These are phyloP conservation scores for Phaffomyces thermotolerans DNA, from an alignment of 805 yeast species.

Conservation along the genomic window DNA sequence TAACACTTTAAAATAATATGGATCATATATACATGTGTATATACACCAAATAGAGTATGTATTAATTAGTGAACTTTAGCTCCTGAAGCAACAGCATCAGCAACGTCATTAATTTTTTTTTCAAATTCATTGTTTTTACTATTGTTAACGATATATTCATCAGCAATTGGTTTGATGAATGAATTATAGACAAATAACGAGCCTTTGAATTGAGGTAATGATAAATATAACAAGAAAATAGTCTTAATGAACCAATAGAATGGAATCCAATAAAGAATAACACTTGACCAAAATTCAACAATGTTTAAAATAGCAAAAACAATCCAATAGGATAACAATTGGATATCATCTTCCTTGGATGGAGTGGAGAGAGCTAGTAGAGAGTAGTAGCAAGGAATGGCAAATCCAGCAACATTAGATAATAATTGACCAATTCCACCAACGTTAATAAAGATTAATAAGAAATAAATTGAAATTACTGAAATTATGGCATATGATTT, in stretches of 20 bases:
- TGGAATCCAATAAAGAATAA: conserved; percentile 92
- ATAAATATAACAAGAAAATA: conserved; percentile 75
- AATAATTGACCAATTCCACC: conserved; percentile 95
- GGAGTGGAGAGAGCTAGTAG: conserved; percentile 74
- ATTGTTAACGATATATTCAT: conserved; percentile 25
- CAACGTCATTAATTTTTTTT: conserved; percentile 27
- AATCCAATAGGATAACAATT: conserved; percentile 93
- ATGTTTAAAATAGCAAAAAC: conserved; percentile 91
- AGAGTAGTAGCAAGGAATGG: conserved; percentile 84
- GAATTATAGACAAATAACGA: conserved; percentile 63
- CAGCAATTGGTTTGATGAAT: conserved; percentile 60
- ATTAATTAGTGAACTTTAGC: conserved; percentile 1
- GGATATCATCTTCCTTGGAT: conserved; percentile 69
- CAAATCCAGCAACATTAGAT: conserved; percentile 88
- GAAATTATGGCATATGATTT: conserved; percentile 80
- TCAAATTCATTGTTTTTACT: conserved; percentile 23
- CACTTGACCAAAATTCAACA: conserved; percentile 91
- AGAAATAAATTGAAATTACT: conserved; percentile 55
- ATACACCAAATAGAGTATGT: too few relatives aligned
- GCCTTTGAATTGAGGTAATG: conserved; percentile 84
- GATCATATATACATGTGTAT: too few relatives aligned
- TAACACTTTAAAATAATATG: too few relatives aligned
- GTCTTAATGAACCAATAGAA: conserved; percentile 95
- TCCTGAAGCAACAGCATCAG: conserved; percentile 25
- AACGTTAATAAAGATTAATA: conserved; percentile 77